Base-by-base conservation (phyloP, 2,329 filamentous ascomycete species). In the Ascochyta koolunga region DNA sequence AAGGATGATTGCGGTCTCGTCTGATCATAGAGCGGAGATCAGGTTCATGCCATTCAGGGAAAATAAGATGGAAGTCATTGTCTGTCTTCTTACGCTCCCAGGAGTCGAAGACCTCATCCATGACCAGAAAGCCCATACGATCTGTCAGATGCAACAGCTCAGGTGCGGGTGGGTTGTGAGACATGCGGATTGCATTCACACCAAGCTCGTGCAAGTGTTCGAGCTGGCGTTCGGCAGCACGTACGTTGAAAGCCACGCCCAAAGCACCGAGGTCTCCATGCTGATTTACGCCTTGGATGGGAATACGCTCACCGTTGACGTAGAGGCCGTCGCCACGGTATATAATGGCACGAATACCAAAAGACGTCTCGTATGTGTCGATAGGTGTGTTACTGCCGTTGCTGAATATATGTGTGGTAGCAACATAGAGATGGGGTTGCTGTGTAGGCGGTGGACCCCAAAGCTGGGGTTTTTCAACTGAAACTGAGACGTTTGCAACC, bases 1-100 rank as follows among this genome's bases (percentile, higher is more conserved):
- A 83, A 3, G 82, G 77, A 62, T 84, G 82, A 60, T 84, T 84
- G 16, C 82, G 74, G 64, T 84, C 82, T 7, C 82, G 78, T 4
- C 81, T 77, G n/a, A 84, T 60, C 51, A 84, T 80, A 1, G 77
- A 60, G 0, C 82, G 78, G 5, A 83, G 72, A 49, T 84, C 81
- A 0, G 80, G 71, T 68, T 84, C 82, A 54, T 79, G 74, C 82
- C 82, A 84, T 41, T 84, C 81, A 0, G 68, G 25, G 51, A 83
- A 84, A 54, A 84, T 77, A 15, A 79, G 61, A 56, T 82, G 78
- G 59, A 80, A 83, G 62, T 84, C 82, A 52, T 80, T 79, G 1
- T 58, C 56, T 0, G 71, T 78, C 64, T 84, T 84, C 18, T 68
- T 55, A n/a, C 38, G 61, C n/a, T 73, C 60, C 82, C 82, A 85